Evolutionary conservation across 139 green algal species (phyloP), one percentile per base, ranked within the genome.

Genomic region (Picochlorum sp.): DNA sequence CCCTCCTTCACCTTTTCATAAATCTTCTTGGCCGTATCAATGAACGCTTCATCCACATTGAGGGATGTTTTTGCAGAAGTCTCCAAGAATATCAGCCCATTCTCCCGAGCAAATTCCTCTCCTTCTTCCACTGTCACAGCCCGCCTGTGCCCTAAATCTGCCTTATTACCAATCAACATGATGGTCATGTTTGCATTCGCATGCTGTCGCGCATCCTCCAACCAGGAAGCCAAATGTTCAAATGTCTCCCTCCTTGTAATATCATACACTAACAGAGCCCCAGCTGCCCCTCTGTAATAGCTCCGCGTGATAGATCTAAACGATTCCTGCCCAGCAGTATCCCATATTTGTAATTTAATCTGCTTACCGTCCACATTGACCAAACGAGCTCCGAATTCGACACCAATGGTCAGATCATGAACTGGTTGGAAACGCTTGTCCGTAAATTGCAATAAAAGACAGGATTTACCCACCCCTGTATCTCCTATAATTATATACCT

Each of bases 151-250:
- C n/a, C 18, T 10, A 98, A 76, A 80, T 99, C 94, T 14, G 77
- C 83, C 81, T 99, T 99, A 85, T 99, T 99, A 49, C 94, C 94
- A 41, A 99, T 98, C 21, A 99, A 82, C 94, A 98, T 99, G 75
- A 99, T 97, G 50, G 92, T 99, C 94, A 99, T 99, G 82, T 97
- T 96, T 32, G 90, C 87, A 82, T 99, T 99, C 20, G 94, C 94
- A 69, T 99, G 94, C 80, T 98, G 92, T 46, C 93, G 76, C 7
- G 95, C 95, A 69, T 99, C 94, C 64, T 99, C 94, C 49, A 99
- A 80, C 94, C 94, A 99, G 69, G 79, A 92, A 3, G 92, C 87
- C 34, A 99, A 73, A 68, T 97, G 90, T 69, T 97, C 92, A 78
- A 98, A 98, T 5, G 93, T 99, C 62, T 99, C 94, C 15, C 94